A percentile compares a stretch with the other conserved stretches of the same genome.
phyloP scores from a whole-genome alignment of 345 rosid genomes.

The Eucalyptus lansdowneana region DNA sequence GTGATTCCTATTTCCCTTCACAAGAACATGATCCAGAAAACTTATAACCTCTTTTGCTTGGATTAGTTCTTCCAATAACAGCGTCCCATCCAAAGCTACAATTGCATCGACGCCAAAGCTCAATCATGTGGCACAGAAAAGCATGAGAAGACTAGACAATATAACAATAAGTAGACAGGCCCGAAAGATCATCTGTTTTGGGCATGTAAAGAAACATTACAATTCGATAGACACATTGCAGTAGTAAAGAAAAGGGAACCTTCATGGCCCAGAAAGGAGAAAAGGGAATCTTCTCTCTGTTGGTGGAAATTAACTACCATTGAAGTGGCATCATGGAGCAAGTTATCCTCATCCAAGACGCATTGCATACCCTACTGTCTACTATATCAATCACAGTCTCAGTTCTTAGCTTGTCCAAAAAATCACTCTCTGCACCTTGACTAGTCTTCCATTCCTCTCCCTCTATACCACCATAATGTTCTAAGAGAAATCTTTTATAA shows the following conservation, averaged over 20 bases:
- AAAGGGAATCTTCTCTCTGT: neutral
- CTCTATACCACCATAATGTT: neutral
- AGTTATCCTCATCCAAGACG: neutral
- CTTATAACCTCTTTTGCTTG: slow-evolving; percentile 78
- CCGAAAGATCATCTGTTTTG: neutral
- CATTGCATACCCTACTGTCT: neutral
- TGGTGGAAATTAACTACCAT: neutral
- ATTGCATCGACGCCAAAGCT: slow-evolving; percentile 76
- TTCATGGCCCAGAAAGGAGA: neutral
- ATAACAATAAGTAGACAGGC: neutral
- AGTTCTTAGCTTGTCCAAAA: neutral
- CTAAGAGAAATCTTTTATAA: neutral
- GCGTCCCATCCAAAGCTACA: slow-evolving; percentile 76
- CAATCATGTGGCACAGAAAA: slow-evolving; percentile 33
- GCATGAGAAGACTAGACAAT: neutral
- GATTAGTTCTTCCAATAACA: slow-evolving; percentile 74
- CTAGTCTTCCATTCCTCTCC: neutral
- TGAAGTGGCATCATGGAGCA: neutral
- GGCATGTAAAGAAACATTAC: neutral
- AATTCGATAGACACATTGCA: neutral
- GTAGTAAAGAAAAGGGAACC: neutral
- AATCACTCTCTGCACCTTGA: neutral
- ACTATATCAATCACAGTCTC: neutral
- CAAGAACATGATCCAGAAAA: neutral
- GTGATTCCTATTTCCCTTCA: neutral